Percentiles rank a stretch among this genome's conserved stretches.
phyloP scores from a whole-genome alignment of 1,284 basidiomycete species.

The Malassezia nana region DNA sequence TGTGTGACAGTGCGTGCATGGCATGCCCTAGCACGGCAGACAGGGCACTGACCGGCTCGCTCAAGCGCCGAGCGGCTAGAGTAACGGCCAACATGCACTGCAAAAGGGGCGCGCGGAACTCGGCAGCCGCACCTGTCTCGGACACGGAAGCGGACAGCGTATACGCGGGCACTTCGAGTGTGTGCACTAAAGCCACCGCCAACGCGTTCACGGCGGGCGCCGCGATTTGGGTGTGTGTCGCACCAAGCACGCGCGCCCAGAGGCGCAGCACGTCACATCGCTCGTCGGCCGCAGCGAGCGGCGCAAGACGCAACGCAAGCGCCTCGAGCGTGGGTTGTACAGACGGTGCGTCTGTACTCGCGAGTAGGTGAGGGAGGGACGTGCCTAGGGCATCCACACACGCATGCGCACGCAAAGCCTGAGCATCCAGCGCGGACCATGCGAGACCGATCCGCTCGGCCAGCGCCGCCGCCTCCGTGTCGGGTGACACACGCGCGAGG shows the following conservation, averaged over 20 bases:
- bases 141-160: not conserved
- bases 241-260: conserved; percentile 5
- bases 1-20: not conserved
- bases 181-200: not conserved
- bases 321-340: not conserved
- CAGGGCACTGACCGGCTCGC: not conserved
- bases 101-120: conserved; percentile 4
- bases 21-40: not conserved
- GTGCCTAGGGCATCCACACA: conserved; percentile 3
- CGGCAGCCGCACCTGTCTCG: not conserved
- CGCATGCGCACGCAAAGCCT: conserved; percentile 10
- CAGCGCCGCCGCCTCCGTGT: not conserved
- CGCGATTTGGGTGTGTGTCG: not conserved
- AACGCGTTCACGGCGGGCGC: not conserved
- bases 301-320: not conserved
- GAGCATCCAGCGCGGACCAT: conserved; percentile 14
- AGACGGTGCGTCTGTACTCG: not conserved
- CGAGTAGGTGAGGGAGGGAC: not conserved
- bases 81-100: conserved; percentile 5
- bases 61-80: not conserved
- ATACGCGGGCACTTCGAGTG: conserved; percentile 5
- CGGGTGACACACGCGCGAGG: not conserved
- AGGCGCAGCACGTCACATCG: conserved; percentile 1
- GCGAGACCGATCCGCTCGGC: not conserved
- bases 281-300: not conserved